Evolutionary conservation across 352 stramenopile genomes (phyloP), one percentile per base, ranked within the genome.

Genomic region (Vaucheria bursata): DNA sequence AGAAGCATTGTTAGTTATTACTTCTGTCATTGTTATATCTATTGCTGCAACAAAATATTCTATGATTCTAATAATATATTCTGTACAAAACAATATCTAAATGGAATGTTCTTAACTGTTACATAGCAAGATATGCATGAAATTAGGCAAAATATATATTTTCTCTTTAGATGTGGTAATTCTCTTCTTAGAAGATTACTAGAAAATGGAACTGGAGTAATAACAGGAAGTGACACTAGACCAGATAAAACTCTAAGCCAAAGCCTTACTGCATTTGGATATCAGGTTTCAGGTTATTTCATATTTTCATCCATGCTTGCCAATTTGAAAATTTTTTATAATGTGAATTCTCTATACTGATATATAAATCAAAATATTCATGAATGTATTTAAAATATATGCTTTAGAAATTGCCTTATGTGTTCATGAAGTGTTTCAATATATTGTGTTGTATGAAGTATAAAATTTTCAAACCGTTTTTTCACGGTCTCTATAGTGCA

Each of bases 141-240:
- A n/a, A n/a, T n/a, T n/a, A n/a, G n/a, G n/a, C n/a, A n/a, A n/a
- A n/a, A n/a, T n/a, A n/a, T n/a, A n/a, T n/a, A n/a, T n/a, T n/a
- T n/a, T n/a, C n/a, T n/a, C n/a, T n/a, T n/a, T n/a, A 98, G 93
- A 0, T 97, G 90, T 52, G 95, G 95, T 37, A 99, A 99, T 83
- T 97, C 95, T 29, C 88, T 98, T 65, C 90, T 98, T 83, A 91
- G 95, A 68, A 93, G 90, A 0, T 87, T 98, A 32, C 85, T 98
- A 29, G 95, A 99, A 86, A 45, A 82, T 67, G 35, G 31, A 0
- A 97, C 92, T 49, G 92, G 92, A 32, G 87, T 97, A 69, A 94
- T 97, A 73, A 99, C 95, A 2, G 95, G 95, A 32, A 97, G 91
- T 77, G 95, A 99, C 83, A 98, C 94, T 1, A 88, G 92, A 6